Base-by-base conservation (phyloP, 2,329 filamentous ascomycete species). In the Monosporascus sp. region DNA sequence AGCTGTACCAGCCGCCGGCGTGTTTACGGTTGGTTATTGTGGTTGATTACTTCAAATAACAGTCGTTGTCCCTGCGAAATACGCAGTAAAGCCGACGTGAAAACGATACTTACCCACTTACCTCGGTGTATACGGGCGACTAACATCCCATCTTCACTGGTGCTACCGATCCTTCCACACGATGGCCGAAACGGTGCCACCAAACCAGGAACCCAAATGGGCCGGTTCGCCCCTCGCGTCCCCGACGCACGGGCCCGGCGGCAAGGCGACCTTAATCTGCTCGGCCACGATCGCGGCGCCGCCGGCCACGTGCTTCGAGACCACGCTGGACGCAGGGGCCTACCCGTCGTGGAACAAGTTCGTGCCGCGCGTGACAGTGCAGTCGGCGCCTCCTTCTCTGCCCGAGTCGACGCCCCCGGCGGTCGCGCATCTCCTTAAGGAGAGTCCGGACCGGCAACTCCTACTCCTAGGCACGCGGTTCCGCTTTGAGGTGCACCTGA, bases 291-390 rank as follows among this genome's bases (percentile, higher is more conserved):
- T 74, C 57, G 60, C 62, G 48, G 71, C 68, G 7, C 51, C 71
- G 44, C 70, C 71, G 1, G 56, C 54, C 8, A 56, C 56, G 28
- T 70, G 66, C 49, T 56, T 72, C 45, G 60, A 62, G 51, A 55
- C 67, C 45, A 37, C 71, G 35, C 58, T 70, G 44, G 61, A 70
- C 44, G 56, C 69, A 26, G 43, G 63, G 20, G 58, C 62, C 7
- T 74, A 70, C 61, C 60, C 65, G 5, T 44, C 55, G n/a, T 73
- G 72, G 69, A 73, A 72, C 62, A 58, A 59, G 45, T 72, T 70
- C 56, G 57, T 66, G 50, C 66, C 64, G 3, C 54, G 55, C 35
- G 61, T 63, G 51, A 63, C 56, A 43, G 58, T 72, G 53, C 52
- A 59, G 52, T 55, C 56, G 49, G 57, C 49, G 22, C 51, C 51